Evolutionary conservation across 306 rosid genomes (phyloP).

Genomic region (Ziziphus jujuba): DNA sequence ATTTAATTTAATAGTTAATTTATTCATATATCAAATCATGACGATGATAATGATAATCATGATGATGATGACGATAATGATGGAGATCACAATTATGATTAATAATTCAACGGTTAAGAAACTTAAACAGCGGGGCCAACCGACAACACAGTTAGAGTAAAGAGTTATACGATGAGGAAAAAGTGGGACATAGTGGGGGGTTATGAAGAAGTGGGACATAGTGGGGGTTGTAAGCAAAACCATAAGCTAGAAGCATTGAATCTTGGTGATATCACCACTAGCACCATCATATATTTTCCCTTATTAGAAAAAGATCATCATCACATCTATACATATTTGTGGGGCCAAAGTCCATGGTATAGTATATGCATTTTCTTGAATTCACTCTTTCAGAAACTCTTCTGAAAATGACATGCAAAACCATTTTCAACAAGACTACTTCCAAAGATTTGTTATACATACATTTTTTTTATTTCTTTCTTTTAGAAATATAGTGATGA

Average conservation of each 20-base stretch:
- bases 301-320: slow-evolving; percentile 26
- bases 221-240: not conserved
- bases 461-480: too few relatives aligned
- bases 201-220: slow-evolving; percentile 16
- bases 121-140: not conserved
- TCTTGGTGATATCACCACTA: slow-evolving; percentile 25
- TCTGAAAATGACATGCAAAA: slow-evolving; percentile 24
- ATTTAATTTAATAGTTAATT: too few relatives aligned
- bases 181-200: slow-evolving; percentile 8
- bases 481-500: too few relatives aligned
- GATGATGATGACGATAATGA: too few relatives aligned
- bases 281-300: slow-evolving; percentile 7
- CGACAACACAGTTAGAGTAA: not conserved
- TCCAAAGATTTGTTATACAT: too few relatives aligned
- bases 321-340: slow-evolving; percentile 18
- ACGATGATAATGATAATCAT: too few relatives aligned
- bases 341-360: slow-evolving; percentile 23
- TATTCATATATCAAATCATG: too few relatives aligned
- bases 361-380: slow-evolving; percentile 15
- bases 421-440: not conserved
- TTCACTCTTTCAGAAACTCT: slow-evolving; percentile 19
- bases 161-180: not conserved
- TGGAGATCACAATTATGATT: too few relatives aligned
- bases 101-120: too few relatives aligned
- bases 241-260: slow-evolving; percentile 33